These are phyloP conservation scores for Metrosideros polymorpha DNA, from an alignment of 441 rosid species.

Conservation along the genomic window DNA sequence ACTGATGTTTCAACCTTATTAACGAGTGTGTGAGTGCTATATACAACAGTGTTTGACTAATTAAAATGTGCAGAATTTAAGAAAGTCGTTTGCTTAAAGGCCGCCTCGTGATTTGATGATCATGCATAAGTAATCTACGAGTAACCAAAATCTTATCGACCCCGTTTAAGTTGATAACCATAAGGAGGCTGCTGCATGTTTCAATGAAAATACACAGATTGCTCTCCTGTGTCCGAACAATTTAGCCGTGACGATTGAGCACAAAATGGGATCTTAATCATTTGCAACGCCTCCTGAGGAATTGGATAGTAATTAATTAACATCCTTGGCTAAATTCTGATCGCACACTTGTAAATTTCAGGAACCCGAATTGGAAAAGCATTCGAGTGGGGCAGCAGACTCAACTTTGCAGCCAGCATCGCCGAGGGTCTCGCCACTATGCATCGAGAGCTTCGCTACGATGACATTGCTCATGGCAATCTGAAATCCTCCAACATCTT, in stretches of 20 bases:
- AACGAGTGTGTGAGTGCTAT: too few relatives aligned
- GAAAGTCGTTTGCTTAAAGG: too few relatives aligned
- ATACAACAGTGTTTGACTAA: too few relatives aligned
- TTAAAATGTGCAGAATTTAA: too few relatives aligned
- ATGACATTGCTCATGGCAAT: slow-evolving; percentile 50
- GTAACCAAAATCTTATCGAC: too few relatives aligned
- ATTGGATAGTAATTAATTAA: neutral
- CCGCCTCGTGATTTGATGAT: too few relatives aligned
- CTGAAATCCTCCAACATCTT: slow-evolving; percentile 54
- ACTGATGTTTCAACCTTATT: neutral
- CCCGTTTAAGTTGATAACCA: too few relatives aligned
- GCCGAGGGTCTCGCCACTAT: slow-evolving; percentile 37
- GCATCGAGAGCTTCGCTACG: slow-evolving; percentile 31
- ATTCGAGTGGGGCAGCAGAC: slow-evolving; percentile 44
- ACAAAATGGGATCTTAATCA: neutral
- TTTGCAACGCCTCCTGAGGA: neutral
- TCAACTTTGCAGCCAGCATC: slow-evolving; percentile 26
- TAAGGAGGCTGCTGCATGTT: neutral
- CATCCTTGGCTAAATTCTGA: neutral
- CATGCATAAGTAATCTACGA: too few relatives aligned
- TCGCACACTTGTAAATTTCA: slow-evolving; percentile 1
- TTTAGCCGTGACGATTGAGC: neutral
- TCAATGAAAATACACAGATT: neutral
- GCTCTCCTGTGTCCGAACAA: neutral
- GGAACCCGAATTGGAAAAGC: slow-evolving; percentile 19